Conservation (phyloP, 257 asterid genomes). For the Jaltomata sinuosa region DNA sequence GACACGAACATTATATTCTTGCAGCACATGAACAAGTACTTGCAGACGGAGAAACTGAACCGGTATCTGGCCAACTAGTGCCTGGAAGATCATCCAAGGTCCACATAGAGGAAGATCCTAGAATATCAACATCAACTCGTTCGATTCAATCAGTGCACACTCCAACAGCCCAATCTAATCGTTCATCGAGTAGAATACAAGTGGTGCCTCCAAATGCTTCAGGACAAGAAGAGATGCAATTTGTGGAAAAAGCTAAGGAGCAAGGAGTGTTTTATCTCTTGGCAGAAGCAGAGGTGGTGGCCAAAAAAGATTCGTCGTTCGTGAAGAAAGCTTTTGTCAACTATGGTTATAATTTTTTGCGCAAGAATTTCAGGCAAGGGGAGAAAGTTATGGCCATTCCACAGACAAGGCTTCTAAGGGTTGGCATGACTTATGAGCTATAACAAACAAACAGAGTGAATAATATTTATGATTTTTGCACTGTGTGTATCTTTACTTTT, state of each 20-base stretch:
- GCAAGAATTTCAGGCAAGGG: slow-evolving; percentile 67
- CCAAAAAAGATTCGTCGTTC: slow-evolving; percentile 36
- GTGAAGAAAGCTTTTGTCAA: slow-evolving; percentile 41
- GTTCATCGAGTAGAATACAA: slow-evolving; percentile 8
- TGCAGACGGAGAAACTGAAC: background rate
- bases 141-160: background rate
- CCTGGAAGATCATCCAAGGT: slow-evolving; percentile 14
- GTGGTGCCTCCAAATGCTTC: background rate
- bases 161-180: slow-evolving; percentile 23
- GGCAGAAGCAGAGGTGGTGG: slow-evolving; percentile 72
- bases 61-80: background rate
- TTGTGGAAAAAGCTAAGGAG: slow-evolving; percentile 36
- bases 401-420: slow-evolving; percentile 42
- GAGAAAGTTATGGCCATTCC: slow-evolving; percentile 57
- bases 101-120: slow-evolving; percentile 24
- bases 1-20: slow-evolving; percentile 36
- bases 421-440: slow-evolving; percentile 68
- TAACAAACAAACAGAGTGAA: slow-evolving; percentile 2
- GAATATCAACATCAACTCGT: slow-evolving; percentile 22
- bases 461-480: background rate
- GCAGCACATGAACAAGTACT: slow-evolving; percentile 4
- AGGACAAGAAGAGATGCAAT: slow-evolving; percentile 26
- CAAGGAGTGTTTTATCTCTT: slow-evolving; percentile 51
- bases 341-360: slow-evolving; percentile 37
- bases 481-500: background rate